Evolutionary conservation across 805 yeast genomes (phyloP), one percentile per base, ranked within the genome.

Genomic region (Suhomyces sp.): DNA sequence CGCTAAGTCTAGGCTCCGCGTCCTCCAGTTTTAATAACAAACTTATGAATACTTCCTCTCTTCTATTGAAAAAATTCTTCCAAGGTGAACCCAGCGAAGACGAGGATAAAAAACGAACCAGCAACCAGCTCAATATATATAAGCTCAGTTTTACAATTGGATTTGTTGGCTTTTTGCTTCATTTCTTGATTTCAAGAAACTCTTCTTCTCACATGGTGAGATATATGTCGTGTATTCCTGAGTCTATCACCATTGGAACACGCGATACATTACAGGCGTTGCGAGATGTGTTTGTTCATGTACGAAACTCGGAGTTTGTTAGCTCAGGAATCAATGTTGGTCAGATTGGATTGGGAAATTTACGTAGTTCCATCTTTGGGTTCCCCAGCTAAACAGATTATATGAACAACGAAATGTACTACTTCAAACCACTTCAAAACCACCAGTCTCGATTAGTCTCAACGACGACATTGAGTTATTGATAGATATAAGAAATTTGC

Each of bases 121-220:
- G 43, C 48, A 47, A 50, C 22, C 15, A 58, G 21, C 54, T 56
- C 22, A 62, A 62, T 35, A 50, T 73, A 17, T 69, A 69, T 55
- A 67, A 63, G 48, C 48, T 72, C 24, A 71, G 77, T 43, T 55
- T 73, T 49, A 67, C 76, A 1, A 65, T 74, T 25, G 78, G 78
- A 0, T 61, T 73, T 43, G 59, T 73, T 33, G 78, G 79, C 1
- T 61, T 74, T 45, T 29, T 73, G 47, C 45, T 72, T 17, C 79
- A 75, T 54, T 66, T 66, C 40, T 50, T 75, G 20, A 41, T 72
- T n/a, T 49, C 60, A 4, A 62, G 57, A 45, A 64, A 66, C 50
- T 37, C 41, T 10, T 17, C 22, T 37, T 37, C 41, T 19, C 20
- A n/a, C 17, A 17, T 41, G 12, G 44, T 22, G 44, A 22, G 29